phyloP scores from a whole-genome alignment of 495 filamentous ascomycete genomes.

The Neurospora hispaniola region DNA sequence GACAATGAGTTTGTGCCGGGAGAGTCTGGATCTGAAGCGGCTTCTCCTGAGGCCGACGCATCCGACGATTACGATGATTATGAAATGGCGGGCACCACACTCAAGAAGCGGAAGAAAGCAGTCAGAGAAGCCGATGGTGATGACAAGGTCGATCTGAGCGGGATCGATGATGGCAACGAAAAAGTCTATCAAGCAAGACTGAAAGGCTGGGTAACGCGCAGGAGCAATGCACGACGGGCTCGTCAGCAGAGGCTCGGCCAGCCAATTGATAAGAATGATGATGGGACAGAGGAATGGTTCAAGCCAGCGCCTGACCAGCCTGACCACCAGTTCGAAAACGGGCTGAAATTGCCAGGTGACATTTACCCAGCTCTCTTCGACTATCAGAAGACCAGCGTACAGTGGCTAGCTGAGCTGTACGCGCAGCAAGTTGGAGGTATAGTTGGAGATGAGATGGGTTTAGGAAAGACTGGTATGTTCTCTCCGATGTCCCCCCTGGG shows the following conservation, averaged over 20 bases:
- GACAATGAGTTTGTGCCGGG: slow-evolving; percentile 34
- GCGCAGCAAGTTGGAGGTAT: slow-evolving; percentile 85
- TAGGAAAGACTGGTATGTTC: slow-evolving; percentile 64
- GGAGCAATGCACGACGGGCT: slow-evolving; percentile 53
- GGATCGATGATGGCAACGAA: slow-evolving; percentile 89
- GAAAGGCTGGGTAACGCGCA: slow-evolving; percentile 57
- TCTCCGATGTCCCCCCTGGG: neutral
- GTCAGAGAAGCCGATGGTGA: slow-evolving; percentile 24
- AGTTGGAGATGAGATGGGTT: slow-evolving; percentile 94
- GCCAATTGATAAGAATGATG: slow-evolving; percentile 20
- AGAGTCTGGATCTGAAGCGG: slow-evolving; percentile 14
- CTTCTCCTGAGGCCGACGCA: slow-evolving; percentile 17
- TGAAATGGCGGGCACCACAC: slow-evolving; percentile 23
- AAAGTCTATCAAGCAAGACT: slow-evolving; percentile 68
- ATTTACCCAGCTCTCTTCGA: slow-evolving; percentile 83
- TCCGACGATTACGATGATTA: slow-evolving; percentile 29
- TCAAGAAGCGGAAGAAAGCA: slow-evolving; percentile 31
- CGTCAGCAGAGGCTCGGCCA: slow-evolving; percentile 26
- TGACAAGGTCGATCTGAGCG: slow-evolving; percentile 56
- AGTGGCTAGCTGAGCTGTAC: slow-evolving; percentile 95
- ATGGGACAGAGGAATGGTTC: slow-evolving; percentile 65
- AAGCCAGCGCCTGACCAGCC: slow-evolving; percentile 71
- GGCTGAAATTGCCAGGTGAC: slow-evolving; percentile 76
- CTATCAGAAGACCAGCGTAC: slow-evolving; percentile 90
- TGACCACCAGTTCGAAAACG: slow-evolving; percentile 62